Conservation (phyloP, 805 yeast species). For the Schizosaccharomyces osmophilus region DNA sequence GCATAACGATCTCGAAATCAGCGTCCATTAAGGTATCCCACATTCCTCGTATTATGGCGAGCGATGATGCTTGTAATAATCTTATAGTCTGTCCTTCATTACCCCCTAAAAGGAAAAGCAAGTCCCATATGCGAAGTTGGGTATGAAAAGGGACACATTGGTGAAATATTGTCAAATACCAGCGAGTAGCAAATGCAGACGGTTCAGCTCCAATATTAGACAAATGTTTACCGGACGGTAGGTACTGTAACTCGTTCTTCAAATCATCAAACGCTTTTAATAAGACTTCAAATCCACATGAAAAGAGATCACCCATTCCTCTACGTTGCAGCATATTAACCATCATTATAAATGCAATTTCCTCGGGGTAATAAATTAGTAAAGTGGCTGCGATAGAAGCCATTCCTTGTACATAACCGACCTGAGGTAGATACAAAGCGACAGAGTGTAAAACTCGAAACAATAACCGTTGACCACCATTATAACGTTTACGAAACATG, state of each 20-base stretch:
- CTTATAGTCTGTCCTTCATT: background rate
- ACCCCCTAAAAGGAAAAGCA: conserved; percentile 4
- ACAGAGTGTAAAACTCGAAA: conserved; percentile 9
- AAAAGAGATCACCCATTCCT: conserved; percentile 5
- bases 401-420: conserved; percentile 18
- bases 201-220: conserved; percentile 6
- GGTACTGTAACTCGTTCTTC: background rate
- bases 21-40: background rate
- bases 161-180: conserved; percentile 8
- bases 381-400: conserved; percentile 21
- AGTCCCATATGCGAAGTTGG: conserved; percentile 9
- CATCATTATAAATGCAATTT: conserved; percentile 6
- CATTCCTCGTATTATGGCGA: background rate
- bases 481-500: conserved; percentile 8
- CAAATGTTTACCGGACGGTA: background rate
- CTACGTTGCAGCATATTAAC: conserved; percentile 4
- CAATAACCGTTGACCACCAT: conserved; percentile 9
- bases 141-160: conserved; percentile 8
- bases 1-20: conserved; percentile 1
- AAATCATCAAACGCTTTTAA: conserved; percentile 6
- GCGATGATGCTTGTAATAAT: background rate
- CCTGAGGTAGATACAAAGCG: conserved; percentile 7
- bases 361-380: conserved; percentile 11
- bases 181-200: conserved; percentile 7
- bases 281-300: conserved; percentile 6